phyloP scores from a whole-genome alignment of 2,329 filamentous ascomycete species.

The Zasmidium citrigriseum region DNA sequence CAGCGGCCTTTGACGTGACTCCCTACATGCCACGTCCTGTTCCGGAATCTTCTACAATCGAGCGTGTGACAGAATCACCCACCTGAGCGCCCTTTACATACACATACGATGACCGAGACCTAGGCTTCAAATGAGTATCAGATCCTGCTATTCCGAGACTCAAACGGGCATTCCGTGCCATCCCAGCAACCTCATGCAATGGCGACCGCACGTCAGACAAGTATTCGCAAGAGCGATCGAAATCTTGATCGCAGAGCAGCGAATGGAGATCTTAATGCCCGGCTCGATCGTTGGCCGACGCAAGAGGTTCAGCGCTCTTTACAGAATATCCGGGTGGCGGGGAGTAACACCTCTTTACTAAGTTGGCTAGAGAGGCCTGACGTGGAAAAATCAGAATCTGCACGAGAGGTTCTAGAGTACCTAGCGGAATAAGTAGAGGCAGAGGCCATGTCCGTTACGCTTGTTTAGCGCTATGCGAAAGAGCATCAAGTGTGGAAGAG shows the following conservation, averaged over 20 bases:
- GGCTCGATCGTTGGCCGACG: not conserved
- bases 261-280: not conserved
- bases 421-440: not conserved
- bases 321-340: not conserved
- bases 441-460: not conserved
- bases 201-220: not conserved
- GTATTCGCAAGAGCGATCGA: not conserved
- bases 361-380: not conserved
- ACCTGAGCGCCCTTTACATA: not conserved
- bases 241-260: not conserved
- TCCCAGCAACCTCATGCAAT: not conserved
- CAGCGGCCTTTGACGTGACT: not conserved
- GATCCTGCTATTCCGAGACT: not conserved
- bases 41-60: not conserved
- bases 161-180: not conserved
- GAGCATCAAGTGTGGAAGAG: conserved; percentile 1
- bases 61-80: not conserved
- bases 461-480: conserved; percentile 1
- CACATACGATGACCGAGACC: not conserved
- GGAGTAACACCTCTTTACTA: conserved; percentile 1
- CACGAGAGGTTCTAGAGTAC: not conserved
- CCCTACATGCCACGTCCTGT: not conserved
- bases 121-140: not conserved
- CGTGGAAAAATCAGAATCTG: not conserved
- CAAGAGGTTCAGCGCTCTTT: not conserved